These are phyloP conservation scores for Pistacia atlantica DNA, from an alignment of 345 rosid species.

Conservation along the genomic window DNA sequence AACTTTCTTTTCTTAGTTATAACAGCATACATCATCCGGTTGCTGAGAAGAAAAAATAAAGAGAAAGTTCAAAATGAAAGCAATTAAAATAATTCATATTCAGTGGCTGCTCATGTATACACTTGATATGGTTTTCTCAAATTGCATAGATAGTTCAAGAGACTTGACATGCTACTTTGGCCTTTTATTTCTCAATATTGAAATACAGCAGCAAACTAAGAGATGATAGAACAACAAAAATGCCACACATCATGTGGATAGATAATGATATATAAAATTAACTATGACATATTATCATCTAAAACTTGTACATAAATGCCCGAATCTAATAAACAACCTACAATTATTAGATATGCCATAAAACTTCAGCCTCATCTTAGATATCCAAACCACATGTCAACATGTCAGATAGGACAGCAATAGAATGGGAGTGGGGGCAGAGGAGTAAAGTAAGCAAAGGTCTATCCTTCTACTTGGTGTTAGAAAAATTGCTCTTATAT, in stretches of 20 bases:
- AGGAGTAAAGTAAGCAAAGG: neutral
- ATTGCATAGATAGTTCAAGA: neutral
- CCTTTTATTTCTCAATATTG: neutral
- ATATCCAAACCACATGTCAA: neutral
- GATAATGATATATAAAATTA: constrained; percentile 4
- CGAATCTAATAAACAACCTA: neutral
- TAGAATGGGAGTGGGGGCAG: neutral
- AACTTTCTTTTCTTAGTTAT: neutral
- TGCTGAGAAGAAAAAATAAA: neutral
- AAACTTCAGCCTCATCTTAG: neutral
- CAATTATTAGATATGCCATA: neutral
- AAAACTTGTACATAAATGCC: neutral
- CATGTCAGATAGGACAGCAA: neutral
- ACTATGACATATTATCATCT: neutral
- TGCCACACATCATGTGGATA: neutral
- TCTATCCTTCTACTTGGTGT: neutral
- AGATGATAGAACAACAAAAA: neutral
- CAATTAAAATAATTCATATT: neutral
- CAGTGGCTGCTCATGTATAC: neutral
- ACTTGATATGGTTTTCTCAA: neutral
- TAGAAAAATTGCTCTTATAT: neutral
- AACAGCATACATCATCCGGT: neutral
- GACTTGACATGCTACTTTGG: neutral
- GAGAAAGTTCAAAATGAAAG: constrained; percentile 2
- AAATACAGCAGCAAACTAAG: neutral